These are phyloP conservation scores for Pichia cephalocereana DNA, from an alignment of 805 yeast genomes.

Conservation along the genomic window DNA sequence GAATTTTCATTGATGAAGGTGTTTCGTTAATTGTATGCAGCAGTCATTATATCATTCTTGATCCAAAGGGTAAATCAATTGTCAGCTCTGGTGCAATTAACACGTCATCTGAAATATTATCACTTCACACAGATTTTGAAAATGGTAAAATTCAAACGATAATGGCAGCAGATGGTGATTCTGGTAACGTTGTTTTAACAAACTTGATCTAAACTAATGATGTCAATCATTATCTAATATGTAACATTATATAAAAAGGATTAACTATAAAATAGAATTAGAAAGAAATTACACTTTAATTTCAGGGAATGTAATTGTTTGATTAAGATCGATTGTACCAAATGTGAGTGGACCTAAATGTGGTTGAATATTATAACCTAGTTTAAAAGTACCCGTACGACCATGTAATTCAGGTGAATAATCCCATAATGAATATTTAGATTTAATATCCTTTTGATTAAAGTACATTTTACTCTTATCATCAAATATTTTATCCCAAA, in stretches of 20 bases:
- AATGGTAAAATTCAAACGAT: no score
- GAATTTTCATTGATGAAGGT: neutral
- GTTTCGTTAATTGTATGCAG: neutral
- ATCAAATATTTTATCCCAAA: slow-evolving; percentile 83
- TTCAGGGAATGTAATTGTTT: slow-evolving; percentile 17
- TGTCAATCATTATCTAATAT: no score
- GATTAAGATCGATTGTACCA: slow-evolving; percentile 41
- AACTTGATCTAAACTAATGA: no score
- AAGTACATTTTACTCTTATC: slow-evolving; percentile 50
- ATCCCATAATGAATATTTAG: slow-evolving; percentile 88
- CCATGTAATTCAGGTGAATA: slow-evolving; percentile 50
- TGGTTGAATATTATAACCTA: slow-evolving; percentile 93
- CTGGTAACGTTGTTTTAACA: no score
- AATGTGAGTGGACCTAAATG: slow-evolving; percentile 69
- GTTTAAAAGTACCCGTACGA: slow-evolving; percentile 55
- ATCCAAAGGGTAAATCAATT: slow-evolving; percentile 2
- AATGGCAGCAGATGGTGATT: no score
- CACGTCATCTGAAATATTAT: no score
- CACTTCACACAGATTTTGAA: no score
- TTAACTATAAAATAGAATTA: neutral
- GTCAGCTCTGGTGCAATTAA: no score
- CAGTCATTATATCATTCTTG: neutral
- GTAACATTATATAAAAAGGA: neutral
- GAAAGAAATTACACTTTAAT: neutral
- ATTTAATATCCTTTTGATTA: slow-evolving; percentile 39